Evolutionary conservation across 1,139 yeast genomes (phyloP).

Genomic region (Saccharomyces hybrid): DNA sequence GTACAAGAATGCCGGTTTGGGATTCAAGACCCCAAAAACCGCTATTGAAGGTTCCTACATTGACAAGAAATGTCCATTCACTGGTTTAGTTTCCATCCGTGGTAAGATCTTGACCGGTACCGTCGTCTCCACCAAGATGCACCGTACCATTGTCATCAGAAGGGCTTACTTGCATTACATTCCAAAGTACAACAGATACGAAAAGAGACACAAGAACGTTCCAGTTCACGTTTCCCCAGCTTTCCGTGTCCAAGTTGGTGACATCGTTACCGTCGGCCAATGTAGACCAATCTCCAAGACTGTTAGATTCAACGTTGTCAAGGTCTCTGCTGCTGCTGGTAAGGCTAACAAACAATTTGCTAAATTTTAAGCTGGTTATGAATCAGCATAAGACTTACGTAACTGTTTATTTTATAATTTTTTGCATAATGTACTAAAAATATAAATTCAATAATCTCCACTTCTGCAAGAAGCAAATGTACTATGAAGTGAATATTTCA

Average conservation of each 20-base stretch:
- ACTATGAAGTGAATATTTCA: not conserved
- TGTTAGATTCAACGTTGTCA: slow-evolving; percentile 98
- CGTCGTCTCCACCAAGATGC: slow-evolving; percentile 99
- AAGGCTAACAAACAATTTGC: slow-evolving; percentile 87
- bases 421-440: slow-evolving; percentile 4
- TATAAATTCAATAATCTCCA: not conserved
- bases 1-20: slow-evolving; percentile 99
- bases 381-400: slow-evolving; percentile 1
- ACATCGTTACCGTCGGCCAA: slow-evolving; percentile 98
- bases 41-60: slow-evolving; percentile 99
- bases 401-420: slow-evolving; percentile 1
- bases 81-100: slow-evolving; percentile 95
- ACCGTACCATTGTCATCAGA: slow-evolving; percentile 99
- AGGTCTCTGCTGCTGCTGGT: slow-evolving; percentile 86
- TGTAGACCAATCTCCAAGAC: slow-evolving; percentile 99
- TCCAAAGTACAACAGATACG: slow-evolving; percentile 99
- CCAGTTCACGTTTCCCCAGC: slow-evolving; percentile 99
- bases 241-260: slow-evolving; percentile 99
- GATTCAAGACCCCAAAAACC: slow-evolving; percentile 99
- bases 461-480: not conserved
- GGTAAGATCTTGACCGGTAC: slow-evolving; percentile 98
- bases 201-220: slow-evolving; percentile 99
- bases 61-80: slow-evolving; percentile 99
- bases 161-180: slow-evolving; percentile 99
- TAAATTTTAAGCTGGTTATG: slow-evolving; percentile 37